Base-by-base conservation (phyloP, 805 yeast genomes). In the Grigorovia transvaalensis region DNA sequence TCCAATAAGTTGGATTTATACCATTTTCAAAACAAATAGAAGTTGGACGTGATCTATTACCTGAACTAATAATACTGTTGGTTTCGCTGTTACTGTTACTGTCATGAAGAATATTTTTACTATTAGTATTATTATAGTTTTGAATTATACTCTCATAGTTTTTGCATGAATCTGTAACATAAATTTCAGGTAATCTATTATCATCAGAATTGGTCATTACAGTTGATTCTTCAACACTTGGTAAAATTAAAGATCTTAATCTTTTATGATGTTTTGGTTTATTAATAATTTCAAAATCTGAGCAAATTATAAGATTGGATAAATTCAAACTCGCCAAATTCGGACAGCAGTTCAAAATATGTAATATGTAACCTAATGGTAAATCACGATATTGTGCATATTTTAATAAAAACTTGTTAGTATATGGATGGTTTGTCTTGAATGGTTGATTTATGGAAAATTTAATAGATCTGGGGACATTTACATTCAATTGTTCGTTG, bases 341-440 rank as follows among this genome's bases (percentile, higher is more conserved):
- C 13, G 80, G 80, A 61, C 96, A 89, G 38, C 78, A 69, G n/a
- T 75, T 75, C 42, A 88, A 61, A 41, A 88, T 60, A 63, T 86
- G 95, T 13, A 88, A 61, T 9, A 89, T 60, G 55, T 80, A 79
- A 0, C 96, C 96, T 30, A 84, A 69, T 1, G 96, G 96, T 7
- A 88, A 63, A 63, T 88, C 96, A 57, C 77, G 80, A n/a, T 83
- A 75, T 19, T 77, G 72, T 2, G 87, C 74, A 65, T 84, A 85
- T 63, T 79, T 83, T 50, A 74, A 59, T 41, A 87, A 64, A 56
- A 82, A 80, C 52, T 79, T 77, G 62, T 78, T 83, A 44, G 81
- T 79, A 46, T 69, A 65, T 2, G 93, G 93, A 61, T 85, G 89
- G 2, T 67, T 42, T 1, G 53, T 49, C 19, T 41, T 51, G 15